A percentile compares a stretch with the other conserved stretches of the same genome.
phyloP scores from a whole-genome alignment of 2,329 filamentous ascomycete species.

The Ophiobolus disseminans region DNA sequence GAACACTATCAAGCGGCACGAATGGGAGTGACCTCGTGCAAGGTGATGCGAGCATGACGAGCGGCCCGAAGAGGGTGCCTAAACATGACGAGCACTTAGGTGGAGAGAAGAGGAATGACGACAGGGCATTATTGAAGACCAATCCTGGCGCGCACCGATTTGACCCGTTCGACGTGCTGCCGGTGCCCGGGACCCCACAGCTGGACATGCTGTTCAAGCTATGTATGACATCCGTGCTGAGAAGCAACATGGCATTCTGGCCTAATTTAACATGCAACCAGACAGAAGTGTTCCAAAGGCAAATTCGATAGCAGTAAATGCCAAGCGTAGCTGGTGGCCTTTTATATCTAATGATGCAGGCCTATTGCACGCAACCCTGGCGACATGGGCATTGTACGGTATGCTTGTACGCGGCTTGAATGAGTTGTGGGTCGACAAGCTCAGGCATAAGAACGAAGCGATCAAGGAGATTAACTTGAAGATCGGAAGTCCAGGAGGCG shows the following conservation, averaged over 20 bases:
- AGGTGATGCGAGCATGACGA: not conserved
- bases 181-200: constrained; percentile 28
- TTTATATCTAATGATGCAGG: constrained; percentile 32
- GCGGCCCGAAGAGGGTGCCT: not conserved
- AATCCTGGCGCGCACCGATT: constrained; percentile 22
- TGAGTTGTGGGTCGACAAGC: constrained; percentile 19
- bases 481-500: constrained; percentile 14
- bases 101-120: not conserved
- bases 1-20: not conserved
- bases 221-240: constrained; percentile 20
- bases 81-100: not conserved
- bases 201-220: constrained; percentile 31
- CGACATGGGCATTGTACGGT: constrained; percentile 39
- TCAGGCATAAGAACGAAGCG: constrained; percentile 34
- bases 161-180: constrained; percentile 34
- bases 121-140: constrained; percentile 10
- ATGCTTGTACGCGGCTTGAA: constrained; percentile 20
- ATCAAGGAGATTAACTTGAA: constrained; percentile 34
- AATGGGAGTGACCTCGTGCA: not conserved
- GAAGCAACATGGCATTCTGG: not conserved
- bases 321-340: constrained; percentile 29
- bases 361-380: constrained; percentile 34
- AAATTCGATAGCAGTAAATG: constrained; percentile 32
- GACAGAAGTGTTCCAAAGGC: constrained; percentile 21
- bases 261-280: constrained; percentile 13